Percentiles rank a stretch among this genome's conserved stretches.
Evolutionary conservation across 495 filamentous ascomycete genomes (phyloP).

Genomic region (Parathielavia hyrcaniae): DNA sequence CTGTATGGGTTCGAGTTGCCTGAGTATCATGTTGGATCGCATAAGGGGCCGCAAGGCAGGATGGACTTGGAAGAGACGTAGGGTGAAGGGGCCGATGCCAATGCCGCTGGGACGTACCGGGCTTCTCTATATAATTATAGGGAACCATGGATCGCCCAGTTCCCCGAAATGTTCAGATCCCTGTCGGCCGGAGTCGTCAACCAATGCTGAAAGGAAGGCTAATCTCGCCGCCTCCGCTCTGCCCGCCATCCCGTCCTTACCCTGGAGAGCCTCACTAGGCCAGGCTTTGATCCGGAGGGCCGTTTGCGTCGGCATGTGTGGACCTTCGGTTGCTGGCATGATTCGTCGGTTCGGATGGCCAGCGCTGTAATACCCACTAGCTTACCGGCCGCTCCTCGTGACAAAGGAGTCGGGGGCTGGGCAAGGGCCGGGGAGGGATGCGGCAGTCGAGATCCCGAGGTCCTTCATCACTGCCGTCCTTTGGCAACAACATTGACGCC

Average conservation of each 20-base stretch:
- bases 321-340: constrained; percentile 29
- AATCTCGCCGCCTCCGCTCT: constrained; percentile 1
- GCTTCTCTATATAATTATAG: constrained; percentile 4
- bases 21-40: constrained; percentile 23
- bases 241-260: background rate
- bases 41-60: background rate
- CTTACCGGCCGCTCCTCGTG: constrained; percentile 21
- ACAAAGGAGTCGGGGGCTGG: constrained; percentile 2
- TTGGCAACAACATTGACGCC: constrained; percentile 1
- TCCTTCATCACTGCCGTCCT: background rate
- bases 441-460: background rate
- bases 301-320: constrained; percentile 16
- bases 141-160: constrained; percentile 6
- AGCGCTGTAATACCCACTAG: constrained; percentile 19
- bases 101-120: background rate
- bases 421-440: background rate
- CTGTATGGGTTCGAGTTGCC: constrained; percentile 13
- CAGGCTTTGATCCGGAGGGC: constrained; percentile 6
- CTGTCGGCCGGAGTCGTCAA: constrained; percentile 1
- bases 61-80: background rate
- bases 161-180: constrained; percentile 6
- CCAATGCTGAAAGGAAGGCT: constrained; percentile 15
- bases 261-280: background rate
- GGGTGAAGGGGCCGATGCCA: background rate
- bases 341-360: constrained; percentile 24